phyloP scores from a whole-genome alignment of 805 yeast species.

The Candida lessepsii region DNA sequence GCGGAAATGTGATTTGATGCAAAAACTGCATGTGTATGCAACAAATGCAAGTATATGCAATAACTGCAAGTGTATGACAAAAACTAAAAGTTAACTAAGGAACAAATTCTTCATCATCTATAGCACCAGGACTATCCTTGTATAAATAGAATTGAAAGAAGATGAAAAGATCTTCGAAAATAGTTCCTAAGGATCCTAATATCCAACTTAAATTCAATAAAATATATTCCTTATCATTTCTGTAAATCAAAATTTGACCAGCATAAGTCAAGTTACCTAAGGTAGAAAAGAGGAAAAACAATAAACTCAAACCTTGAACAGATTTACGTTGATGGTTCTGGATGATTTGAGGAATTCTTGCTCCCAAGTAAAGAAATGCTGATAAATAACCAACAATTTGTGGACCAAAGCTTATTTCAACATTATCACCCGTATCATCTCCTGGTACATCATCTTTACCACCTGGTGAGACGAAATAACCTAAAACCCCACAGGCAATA shows the following conservation, averaged over 20 bases:
- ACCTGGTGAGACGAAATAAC: slow-evolving; percentile 51
- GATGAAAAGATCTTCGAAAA: slow-evolving; percentile 65
- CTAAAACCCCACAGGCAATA: slow-evolving; percentile 57
- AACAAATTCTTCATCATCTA: slow-evolving; percentile 8
- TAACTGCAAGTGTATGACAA: not conserved
- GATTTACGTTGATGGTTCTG: slow-evolving; percentile 78
- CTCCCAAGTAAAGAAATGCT: slow-evolving; percentile 67
- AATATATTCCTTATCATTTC: slow-evolving; percentile 61
- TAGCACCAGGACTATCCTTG: slow-evolving; percentile 24
- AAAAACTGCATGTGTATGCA: no score
- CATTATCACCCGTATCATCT: slow-evolving; percentile 1
- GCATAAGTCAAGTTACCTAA: slow-evolving; percentile 77
- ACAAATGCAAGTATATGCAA: no score
- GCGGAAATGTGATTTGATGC: not conserved
- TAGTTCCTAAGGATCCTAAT: slow-evolving; percentile 75
- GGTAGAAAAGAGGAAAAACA: slow-evolving; percentile 72
- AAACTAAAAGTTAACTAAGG: not conserved
- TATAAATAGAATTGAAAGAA: slow-evolving; percentile 68
- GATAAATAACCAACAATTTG: slow-evolving; percentile 70
- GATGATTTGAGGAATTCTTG: slow-evolving; percentile 78
- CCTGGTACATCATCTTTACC: not conserved
- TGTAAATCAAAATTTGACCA: slow-evolving; percentile 64
- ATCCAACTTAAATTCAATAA: slow-evolving; percentile 71
- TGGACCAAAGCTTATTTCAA: slow-evolving; percentile 48
- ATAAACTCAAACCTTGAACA: slow-evolving; percentile 80